Evolutionary conservation across 106 monocot genomes (phyloP).

Genomic region (Narthecium ossifragum): DNA sequence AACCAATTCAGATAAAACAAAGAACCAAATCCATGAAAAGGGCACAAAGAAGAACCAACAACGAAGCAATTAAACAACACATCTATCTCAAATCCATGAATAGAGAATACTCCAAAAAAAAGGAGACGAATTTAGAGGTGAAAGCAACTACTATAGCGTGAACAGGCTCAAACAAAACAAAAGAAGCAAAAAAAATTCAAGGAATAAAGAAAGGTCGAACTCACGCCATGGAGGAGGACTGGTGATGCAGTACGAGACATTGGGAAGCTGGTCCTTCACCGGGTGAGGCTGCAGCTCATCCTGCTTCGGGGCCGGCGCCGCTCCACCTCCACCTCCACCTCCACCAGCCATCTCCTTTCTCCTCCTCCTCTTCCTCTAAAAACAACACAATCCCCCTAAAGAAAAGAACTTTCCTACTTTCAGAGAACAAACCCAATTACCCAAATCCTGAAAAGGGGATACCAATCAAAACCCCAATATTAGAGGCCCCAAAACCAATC

Average conservation of each 20-base stretch:
- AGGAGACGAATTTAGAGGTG: no score
- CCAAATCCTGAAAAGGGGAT: no score
- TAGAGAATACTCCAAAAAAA: background rate
- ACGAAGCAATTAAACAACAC: no score
- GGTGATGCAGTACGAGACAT: conserved; percentile 38
- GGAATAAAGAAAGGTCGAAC: conserved; percentile 4
- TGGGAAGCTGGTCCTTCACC: conserved; percentile 36
- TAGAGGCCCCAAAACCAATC: no score
- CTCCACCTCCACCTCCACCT: conserved; percentile 27
- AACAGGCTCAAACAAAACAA: background rate
- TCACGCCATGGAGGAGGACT: conserved; percentile 48
- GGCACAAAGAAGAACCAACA: background rate
- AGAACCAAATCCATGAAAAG: no score
- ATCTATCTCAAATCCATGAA: background rate
- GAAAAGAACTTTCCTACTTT: no score
- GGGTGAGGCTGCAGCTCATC: conserved; percentile 37
- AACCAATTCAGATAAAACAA: no score
- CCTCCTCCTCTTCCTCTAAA: background rate
- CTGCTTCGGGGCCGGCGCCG: conserved; percentile 24
- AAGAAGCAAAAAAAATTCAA: background rate
- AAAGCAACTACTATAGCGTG: no score
- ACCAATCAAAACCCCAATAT: no score
- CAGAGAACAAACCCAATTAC: no score
- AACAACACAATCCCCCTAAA: background rate
- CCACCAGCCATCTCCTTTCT: background rate